A percentile compares a stretch with the other conserved stretches of the same genome.
Conservation (phyloP, 306 rosid species). For the Sesbania bispinosa region DNA sequence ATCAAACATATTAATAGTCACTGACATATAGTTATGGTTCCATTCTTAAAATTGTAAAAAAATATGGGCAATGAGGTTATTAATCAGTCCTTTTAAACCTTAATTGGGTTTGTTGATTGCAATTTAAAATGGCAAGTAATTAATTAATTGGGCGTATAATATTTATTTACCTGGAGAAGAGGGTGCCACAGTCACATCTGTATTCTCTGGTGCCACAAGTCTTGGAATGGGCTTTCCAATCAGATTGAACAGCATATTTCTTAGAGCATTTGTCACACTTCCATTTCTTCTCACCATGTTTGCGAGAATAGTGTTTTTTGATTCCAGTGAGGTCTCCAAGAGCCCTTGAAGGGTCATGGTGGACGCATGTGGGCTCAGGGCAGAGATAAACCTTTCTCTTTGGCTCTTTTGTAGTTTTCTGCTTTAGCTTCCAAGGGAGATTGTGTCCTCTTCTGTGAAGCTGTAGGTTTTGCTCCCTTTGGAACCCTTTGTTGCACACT, state of each 20-base stretch:
- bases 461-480: slow-evolving; percentile 83
- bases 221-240: slow-evolving; percentile 69
- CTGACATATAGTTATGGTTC: too few species aligned
- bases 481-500: slow-evolving; percentile 80
- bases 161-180: slow-evolving; percentile 55
- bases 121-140: neutral
- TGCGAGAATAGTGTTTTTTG: slow-evolving; percentile 60
- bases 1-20: too few species aligned
- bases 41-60: too few species aligned
- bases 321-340: slow-evolving; percentile 77
- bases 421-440: slow-evolving; percentile 80
- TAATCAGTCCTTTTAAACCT: too few species aligned
- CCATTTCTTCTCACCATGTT: slow-evolving; percentile 72
- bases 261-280: slow-evolving; percentile 69
- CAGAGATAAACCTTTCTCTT: slow-evolving; percentile 72
- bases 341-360: slow-evolving; percentile 74
- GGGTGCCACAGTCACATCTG: slow-evolving; percentile 71
- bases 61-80: too few species aligned
- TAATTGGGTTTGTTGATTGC: too few species aligned
- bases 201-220: slow-evolving; percentile 65
- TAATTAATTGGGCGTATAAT: neutral
- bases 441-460: slow-evolving; percentile 91
- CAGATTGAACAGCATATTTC: slow-evolving; percentile 68
- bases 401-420: slow-evolving; percentile 59
- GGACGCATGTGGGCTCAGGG: slow-evolving; percentile 74